phyloP scores from a whole-genome alignment of 495 filamentous ascomycete species.

The Bathelium albidoporum region DNA sequence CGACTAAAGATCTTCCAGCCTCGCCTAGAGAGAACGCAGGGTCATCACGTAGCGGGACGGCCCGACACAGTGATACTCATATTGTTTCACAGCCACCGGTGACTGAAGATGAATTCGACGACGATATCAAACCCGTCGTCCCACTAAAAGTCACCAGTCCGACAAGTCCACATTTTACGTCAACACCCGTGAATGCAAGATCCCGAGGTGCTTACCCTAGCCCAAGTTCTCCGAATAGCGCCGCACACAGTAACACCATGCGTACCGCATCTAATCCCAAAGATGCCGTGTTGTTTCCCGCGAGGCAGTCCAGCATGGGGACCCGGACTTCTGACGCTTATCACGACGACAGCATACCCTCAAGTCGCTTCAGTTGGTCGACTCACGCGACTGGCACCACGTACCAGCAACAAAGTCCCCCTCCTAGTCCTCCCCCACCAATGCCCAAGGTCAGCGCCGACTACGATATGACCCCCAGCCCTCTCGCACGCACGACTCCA shows the following conservation, averaged over 20 bases:
- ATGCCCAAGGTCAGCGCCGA: conserved; percentile 24
- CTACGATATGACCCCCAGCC: conserved; percentile 21
- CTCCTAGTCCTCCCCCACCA: conserved; percentile 33
- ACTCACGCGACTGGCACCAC: conserved; percentile 52
- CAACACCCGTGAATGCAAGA: conserved; percentile 14
- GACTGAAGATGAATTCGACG: conserved; percentile 18
- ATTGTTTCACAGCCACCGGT: conserved; percentile 18
- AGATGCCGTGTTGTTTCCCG: neutral
- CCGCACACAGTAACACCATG: neutral
- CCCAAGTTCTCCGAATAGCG: conserved; percentile 9
- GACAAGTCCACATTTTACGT: conserved; percentile 20
- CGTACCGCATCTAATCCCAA: neutral
- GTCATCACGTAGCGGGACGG: conserved; percentile 6
- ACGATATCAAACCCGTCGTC: conserved; percentile 29
- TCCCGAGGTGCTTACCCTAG: conserved; percentile 9
- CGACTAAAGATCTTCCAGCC: conserved; percentile 5
- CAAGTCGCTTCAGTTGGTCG: conserved; percentile 63
- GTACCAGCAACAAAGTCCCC: conserved; percentile 36
- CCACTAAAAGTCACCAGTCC: conserved; percentile 32
- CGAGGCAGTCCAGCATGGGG: conserved; percentile 7
- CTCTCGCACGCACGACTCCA: neutral
- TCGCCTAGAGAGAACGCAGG: conserved; percentile 13
- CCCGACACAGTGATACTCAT: conserved; percentile 8
- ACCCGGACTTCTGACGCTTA: conserved; percentile 6
- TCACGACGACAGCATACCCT: conserved; percentile 33